Base-by-base conservation (phyloP, 1,284 basidiomycete genomes). In the Lentinus polychrous region DNA sequence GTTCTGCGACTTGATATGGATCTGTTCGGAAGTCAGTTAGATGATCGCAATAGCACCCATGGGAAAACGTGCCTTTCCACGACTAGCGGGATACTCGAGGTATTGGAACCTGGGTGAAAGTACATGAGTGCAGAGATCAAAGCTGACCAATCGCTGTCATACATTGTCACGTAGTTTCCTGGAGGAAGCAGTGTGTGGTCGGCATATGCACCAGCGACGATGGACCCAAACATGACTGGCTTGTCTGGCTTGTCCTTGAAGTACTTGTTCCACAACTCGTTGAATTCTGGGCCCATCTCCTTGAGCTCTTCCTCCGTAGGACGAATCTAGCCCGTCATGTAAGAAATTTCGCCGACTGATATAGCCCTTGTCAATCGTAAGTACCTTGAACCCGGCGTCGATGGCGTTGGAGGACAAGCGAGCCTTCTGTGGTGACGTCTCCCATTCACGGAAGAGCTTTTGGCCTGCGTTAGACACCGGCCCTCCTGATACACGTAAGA, bases 111-210 rank as follows among this genome's bases (percentile, higher is more conserved):
- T 74, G 20, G 7, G 45, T 36, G 15, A 32, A 14, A 17, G 43
- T 36, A 8, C 18, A 43, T 55, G 12, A 48, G 47, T 24, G 18
- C 42, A 15, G 34, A 37, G 23, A 27, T 34, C 14, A 23, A 44
- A 6, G 8, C 2, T 17, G 27, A 41, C 31, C 33, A 31, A 43
- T 23, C 5, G 17, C 7, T 41, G 24, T 58, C 71, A 35, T 52
- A 75, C 81, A 84, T 84, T 1, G 81, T 83, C 52, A 84, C 73
- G 58, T 81, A 84, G 59, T 85, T 83, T 38, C 83, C 81, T 44
- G 81, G 82, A 50, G 81, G 83, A 45, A 84, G 72, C 48, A 84
- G 68, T 3, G 76, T 62, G 63, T 86, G 83, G 64, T 85, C 83
- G 41, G 81, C 83, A 58, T 84, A 84, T 8, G 81, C 81, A 62